phyloP scores from a whole-genome alignment of 257 asterid genomes.

The Solanum bulbocastanum region DNA sequence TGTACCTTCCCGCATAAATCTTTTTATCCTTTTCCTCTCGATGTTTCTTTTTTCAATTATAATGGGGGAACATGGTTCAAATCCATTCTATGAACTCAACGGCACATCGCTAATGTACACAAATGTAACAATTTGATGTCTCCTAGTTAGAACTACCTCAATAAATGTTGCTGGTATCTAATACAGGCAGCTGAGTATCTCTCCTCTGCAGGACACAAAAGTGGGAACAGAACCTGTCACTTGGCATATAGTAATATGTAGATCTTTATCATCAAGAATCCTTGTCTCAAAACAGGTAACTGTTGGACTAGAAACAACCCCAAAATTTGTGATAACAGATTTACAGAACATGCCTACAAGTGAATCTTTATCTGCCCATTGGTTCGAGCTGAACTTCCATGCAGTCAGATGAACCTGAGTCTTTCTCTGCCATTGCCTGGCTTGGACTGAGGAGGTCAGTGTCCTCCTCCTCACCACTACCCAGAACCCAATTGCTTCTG shows the following conservation, averaged over 20 bases:
- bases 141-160: not conserved
- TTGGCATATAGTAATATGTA: not conserved
- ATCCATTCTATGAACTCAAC: not conserved
- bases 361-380: conserved; percentile 40
- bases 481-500: conserved; percentile 82
- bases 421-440: conserved; percentile 33
- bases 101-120: not conserved
- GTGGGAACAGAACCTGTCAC: not conserved
- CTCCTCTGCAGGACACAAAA: not conserved
- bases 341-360: not conserved
- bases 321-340: not conserved
- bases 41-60: not conserved
- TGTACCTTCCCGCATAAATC: not conserved
- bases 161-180: not conserved
- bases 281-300: not conserved
- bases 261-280: not conserved
- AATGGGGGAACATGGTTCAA: not conserved
- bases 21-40: not conserved
- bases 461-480: conserved; percentile 60
- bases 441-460: conserved; percentile 55
- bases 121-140: not conserved
- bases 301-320: not conserved
- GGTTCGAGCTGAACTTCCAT: conserved; percentile 97
- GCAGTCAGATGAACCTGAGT: conserved; percentile 34
- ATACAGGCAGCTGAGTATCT: not conserved